A percentile compares a stretch with the other conserved stretches of the same genome.
Evolutionary conservation across 495 filamentous ascomycete genomes (phyloP).

Genomic region (Pseudomonodictys pantanalensis): DNA sequence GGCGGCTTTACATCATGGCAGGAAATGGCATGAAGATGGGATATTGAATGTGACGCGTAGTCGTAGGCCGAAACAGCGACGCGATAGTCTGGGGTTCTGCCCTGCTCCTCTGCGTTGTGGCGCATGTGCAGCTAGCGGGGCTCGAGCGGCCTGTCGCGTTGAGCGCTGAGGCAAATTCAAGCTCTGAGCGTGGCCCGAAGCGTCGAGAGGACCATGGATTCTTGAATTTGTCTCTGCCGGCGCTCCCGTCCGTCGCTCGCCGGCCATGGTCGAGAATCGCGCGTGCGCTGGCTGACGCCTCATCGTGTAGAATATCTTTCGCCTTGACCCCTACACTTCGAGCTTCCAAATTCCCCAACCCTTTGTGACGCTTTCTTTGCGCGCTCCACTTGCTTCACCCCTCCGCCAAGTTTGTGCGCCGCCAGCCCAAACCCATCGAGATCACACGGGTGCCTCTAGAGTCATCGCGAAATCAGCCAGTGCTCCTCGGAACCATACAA

Average conservation of each 20-base stretch:
- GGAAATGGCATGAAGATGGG: too few relatives aligned
- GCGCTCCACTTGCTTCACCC: too few relatives aligned
- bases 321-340: neutral
- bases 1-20: too few relatives aligned
- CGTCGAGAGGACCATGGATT: too few relatives aligned
- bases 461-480: neutral
- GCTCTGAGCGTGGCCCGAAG: too few relatives aligned
- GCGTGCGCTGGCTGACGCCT: neutral
- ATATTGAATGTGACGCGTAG: too few relatives aligned
- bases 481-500: neutral
- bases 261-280: neutral
- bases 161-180: too few relatives aligned
- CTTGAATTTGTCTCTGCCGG: too few relatives aligned
- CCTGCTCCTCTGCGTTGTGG: neutral
- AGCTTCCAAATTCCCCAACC: neutral
- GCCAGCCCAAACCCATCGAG: neutral
- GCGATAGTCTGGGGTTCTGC: too few relatives aligned
- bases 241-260: neutral
- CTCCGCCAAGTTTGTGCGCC: too few relatives aligned
- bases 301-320: neutral
- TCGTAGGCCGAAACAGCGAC: too few relatives aligned
- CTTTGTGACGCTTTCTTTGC: neutral
- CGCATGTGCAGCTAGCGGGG: neutral
- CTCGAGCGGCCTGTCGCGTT: neutral
- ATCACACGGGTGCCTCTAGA: neutral